Percentiles rank a stretch among this genome's conserved stretches.
Evolutionary conservation across 2,329 filamentous ascomycete species (phyloP).

Genomic region (Sclerotinia sclerotiorum): DNA sequence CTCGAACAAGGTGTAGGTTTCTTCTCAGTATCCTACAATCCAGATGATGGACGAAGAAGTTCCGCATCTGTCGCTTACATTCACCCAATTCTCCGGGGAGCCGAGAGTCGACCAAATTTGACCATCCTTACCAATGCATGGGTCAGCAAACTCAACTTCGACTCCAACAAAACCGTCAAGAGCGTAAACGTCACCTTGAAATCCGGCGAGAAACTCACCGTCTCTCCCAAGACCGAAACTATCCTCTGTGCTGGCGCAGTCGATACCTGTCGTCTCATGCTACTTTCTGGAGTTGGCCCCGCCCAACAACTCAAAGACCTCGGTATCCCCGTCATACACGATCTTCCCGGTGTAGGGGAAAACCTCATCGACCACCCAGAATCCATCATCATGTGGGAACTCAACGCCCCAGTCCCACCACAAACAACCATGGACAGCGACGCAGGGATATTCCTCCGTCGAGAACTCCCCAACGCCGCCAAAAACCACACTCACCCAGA

Average conservation of each 20-base stretch:
- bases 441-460: conserved; percentile 67
- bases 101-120: conserved; percentile 79
- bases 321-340: conserved; percentile 38
- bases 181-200: conserved; percentile 67
- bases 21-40: conserved; percentile 89
- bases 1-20: conserved; percentile 80
- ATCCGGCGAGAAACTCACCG: conserved; percentile 52
- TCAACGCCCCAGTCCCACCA: conserved; percentile 44
- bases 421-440: conserved; percentile 53
- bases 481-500: conserved; percentile 48
- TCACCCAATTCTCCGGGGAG: conserved; percentile 81
- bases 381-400: conserved; percentile 52
- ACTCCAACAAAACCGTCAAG: conserved; percentile 63
- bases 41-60: conserved; percentile 79
- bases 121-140: conserved; percentile 85
- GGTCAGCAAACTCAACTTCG: conserved; percentile 77
- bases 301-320: conserved; percentile 38
- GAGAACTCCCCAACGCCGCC: conserved; percentile 67
- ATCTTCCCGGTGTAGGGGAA: conserved; percentile 42
- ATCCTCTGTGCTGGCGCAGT: conserved; percentile 45
- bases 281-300: conserved; percentile 44
- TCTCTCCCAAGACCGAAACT: conserved; percentile 72
- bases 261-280: conserved; percentile 43
- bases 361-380: conserved; percentile 43
- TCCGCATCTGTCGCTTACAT: conserved; percentile 91